Evolutionary conservation across 108 stramenopile genomes (phyloP), one percentile per base, ranked within the genome.

Genomic region (Pinguiococcus pyrenoidosus): DNA sequence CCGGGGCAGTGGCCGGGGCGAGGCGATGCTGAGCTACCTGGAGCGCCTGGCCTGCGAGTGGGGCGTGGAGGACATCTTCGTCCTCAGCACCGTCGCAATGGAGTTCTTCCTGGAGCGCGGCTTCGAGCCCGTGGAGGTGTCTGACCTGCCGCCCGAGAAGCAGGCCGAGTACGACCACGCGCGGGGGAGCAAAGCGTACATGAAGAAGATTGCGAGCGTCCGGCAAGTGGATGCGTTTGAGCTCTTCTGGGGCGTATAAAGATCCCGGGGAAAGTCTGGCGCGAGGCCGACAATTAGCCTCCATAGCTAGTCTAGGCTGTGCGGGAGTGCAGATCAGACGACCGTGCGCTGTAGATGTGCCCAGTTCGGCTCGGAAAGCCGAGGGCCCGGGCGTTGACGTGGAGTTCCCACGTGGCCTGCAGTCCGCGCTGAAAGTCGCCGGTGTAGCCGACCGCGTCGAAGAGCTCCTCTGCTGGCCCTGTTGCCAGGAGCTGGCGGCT

Each of bases 81-180:
- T 89, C 1, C 64, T 95, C 8, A 83, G 81, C 37, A 91, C 89
- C 6, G 81, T 80, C 45, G 89, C 92, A 16, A 91, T 95, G 92
- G 83, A 90, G 66, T 95, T 85, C 84, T 91, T 95, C 59, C 45
- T 85, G 5, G 92, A 95, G 64, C 67, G 89, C 34, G 87, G 87
- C 22, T 95, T 89, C 62, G 56, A 64, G 42, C 64, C 73, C 32
- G 82, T 80, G 13, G 47, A 54, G 14, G 75, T 85, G 16, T 66
- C 81, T 25, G 54, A 38, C 13, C 49, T 85, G 7, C 84, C 83
- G n/a, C 77, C 77, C 12, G 76, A 69, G 35, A 66, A 81, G 34
- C 81, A 79, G 64, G 82, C 77, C 14, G 62, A 69, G 6, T 84
- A 84, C 64, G 81, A 89, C 49, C 46, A 54, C 22, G 46, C 54